phyloP scores from a whole-genome alignment of 2,329 filamentous ascomycete species.

The Leptographium galeiforme region DNA sequence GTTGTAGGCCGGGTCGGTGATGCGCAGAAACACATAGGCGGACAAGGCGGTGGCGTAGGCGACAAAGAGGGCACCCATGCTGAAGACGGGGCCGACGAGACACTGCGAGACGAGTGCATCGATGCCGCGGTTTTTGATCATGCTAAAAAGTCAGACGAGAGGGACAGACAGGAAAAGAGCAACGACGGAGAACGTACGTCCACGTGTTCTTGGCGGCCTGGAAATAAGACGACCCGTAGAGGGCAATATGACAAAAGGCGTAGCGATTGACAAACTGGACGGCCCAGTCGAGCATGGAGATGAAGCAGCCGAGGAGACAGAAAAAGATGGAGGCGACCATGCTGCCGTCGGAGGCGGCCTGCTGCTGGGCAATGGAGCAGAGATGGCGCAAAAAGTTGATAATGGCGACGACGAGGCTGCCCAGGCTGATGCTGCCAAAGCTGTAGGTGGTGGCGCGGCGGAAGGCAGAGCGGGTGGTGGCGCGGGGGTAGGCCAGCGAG shows the following conservation, averaged over 20 bases:
- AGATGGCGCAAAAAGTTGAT: constrained; percentile 75
- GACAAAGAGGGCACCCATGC: constrained; percentile 71
- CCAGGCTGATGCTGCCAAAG: constrained; percentile 81
- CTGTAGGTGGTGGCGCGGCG: constrained; percentile 75
- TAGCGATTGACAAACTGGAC: constrained; percentile 84
- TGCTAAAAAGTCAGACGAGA: constrained; percentile 20
- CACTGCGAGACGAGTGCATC: constrained; percentile 86
- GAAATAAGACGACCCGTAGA: constrained; percentile 84
- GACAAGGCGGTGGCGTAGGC: constrained; percentile 71
- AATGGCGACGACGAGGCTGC: constrained; percentile 73
- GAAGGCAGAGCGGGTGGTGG: constrained; percentile 71
- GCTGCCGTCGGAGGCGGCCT: constrained; percentile 53
- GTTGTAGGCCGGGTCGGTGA: constrained; percentile 74
- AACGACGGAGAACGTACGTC: constrained; percentile 30
- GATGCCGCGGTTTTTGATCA: constrained; percentile 86
- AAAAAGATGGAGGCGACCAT: constrained; percentile 52
- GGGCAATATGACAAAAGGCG: constrained; percentile 81
- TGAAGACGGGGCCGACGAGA: constrained; percentile 60
- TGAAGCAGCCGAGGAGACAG: constrained; percentile 64
- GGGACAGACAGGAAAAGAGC: neutral
- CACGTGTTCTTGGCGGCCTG: constrained; percentile 80
- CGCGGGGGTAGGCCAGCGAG: constrained; percentile 51
- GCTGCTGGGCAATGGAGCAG: constrained; percentile 62
- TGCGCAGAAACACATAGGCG: constrained; percentile 74
- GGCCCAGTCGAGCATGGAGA: constrained; percentile 70